Percentiles rank a stretch among this genome's conserved stretches.
Evolutionary conservation across 805 yeast genomes (phyloP).

Genomic region (Scheffersomyces coipomensis): DNA sequence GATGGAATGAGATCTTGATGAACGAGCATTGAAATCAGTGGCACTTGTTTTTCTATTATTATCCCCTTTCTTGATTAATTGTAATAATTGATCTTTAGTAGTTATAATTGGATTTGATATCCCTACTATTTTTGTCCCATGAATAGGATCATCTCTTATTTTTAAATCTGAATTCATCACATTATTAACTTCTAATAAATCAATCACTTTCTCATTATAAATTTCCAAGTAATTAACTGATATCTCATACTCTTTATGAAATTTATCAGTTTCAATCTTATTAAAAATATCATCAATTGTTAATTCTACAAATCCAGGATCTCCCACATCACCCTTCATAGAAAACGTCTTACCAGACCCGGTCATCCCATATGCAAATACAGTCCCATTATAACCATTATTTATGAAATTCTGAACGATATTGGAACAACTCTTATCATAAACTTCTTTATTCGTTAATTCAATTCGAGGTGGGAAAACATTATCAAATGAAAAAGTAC

Average conservation of each 20-base stretch:
- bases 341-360: slow-evolving; percentile 90
- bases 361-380: slow-evolving; percentile 94
- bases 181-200: slow-evolving; percentile 47
- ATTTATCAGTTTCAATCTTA: slow-evolving; percentile 29
- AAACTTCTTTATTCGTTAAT: slow-evolving; percentile 58
- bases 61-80: slow-evolving; percentile 68
- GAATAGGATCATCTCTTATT: slow-evolving; percentile 71
- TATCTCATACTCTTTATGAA: slow-evolving; percentile 41
- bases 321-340: slow-evolving; percentile 67
- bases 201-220: slow-evolving; percentile 84
- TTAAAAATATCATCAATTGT: slow-evolving; percentile 63
- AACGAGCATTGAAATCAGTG: slow-evolving; percentile 84
- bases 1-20: slow-evolving; percentile 91
- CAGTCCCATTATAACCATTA: slow-evolving; percentile 82
- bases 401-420: slow-evolving; percentile 50
- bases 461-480: slow-evolving; percentile 58
- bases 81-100: slow-evolving; percentile 58
- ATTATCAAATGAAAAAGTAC: slow-evolving; percentile 68
- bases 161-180: slow-evolving; percentile 57
- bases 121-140: slow-evolving; percentile 77
- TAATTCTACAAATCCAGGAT: slow-evolving; percentile 71
- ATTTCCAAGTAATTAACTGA: slow-evolving; percentile 78
- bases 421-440: slow-evolving; percentile 52
- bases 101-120: slow-evolving; percentile 60
- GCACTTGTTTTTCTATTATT: slow-evolving; percentile 74